Evolutionary conservation across 441 rosid species (phyloP), one percentile per base, ranked within the genome.

Genomic region (Geranium incanum): DNA sequence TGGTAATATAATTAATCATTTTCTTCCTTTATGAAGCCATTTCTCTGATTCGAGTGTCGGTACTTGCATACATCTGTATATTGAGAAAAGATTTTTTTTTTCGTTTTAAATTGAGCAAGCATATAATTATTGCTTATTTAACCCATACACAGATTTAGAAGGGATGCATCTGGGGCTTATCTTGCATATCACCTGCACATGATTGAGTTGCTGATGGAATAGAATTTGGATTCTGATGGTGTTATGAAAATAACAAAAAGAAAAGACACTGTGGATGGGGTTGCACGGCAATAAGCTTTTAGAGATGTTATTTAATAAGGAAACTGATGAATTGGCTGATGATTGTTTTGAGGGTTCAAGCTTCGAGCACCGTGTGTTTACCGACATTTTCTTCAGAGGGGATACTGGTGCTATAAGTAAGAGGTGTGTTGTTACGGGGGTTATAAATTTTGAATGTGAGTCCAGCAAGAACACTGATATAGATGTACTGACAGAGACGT

Each of bases 341-440:
- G 92, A 84, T 78, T 74, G 81, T 77, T 87, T 88, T 68, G 91
- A 85, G 72, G 96, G 91, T 19, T 86, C 92, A 28, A 79, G 55
- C 63, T 74, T 83, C 55, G 96, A 94, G 69, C 86, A 78, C 57
- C 66, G 23, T 39, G 87, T 87, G 68, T 89, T 87, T 76, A 76
- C 79, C 16, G 78, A 94, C 74, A 81, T 88, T 72, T 85, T 89
- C 85, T 86, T 85, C 48, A 86, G 85, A 72, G 78, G 78, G 72
- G 86, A 79, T 75, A 11, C 72, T 23, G 77, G 73, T 38, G 80
- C 77, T 71, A 59, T 83, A 73, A 81, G 77, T 64, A 82, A 81
- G 75, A 81, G 84, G 74, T 78, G 84, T 75, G 86, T 80, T 68
- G 84, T 76, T 50, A 68, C 84, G 75, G 89, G 86, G 69, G 81